A percentile compares a stretch with the other conserved stretches of the same genome.
phyloP scores from a whole-genome alignment of 352 stramenopile species.

The Blastocystis sp. region DNA sequence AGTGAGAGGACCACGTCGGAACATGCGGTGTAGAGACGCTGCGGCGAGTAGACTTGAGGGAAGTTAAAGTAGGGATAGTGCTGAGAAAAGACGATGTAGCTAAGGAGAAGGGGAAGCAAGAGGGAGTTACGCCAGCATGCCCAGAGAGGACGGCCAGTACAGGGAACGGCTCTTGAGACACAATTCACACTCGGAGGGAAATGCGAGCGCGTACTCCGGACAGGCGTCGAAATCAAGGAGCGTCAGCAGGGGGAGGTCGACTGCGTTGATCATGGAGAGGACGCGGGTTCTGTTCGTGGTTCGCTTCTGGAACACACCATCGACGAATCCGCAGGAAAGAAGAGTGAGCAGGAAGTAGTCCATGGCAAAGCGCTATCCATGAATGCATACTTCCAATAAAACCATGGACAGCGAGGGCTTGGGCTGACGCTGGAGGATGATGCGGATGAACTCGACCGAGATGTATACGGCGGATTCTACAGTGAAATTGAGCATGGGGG shows the following conservation, averaged over 20 bases:
- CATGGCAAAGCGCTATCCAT: constrained; percentile 12
- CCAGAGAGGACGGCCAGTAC: not conserved
- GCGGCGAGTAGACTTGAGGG: constrained; percentile 18
- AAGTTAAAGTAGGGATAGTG: constrained; percentile 19
- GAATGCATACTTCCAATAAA: not conserved
- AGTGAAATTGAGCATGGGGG: not conserved
- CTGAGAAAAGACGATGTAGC: constrained; percentile 59
- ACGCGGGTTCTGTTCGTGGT: constrained; percentile 31
- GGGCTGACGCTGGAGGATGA: not conserved
- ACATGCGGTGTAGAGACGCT: not conserved
- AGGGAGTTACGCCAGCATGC: constrained; percentile 7
- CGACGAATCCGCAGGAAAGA: constrained; percentile 18
- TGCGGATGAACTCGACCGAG: constrained; percentile 11
- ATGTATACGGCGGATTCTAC: constrained; percentile 30
- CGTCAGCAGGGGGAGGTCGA: constrained; percentile 25
- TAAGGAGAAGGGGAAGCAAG: not conserved
- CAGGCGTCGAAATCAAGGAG: not conserved
- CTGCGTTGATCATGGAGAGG: constrained; percentile 29
- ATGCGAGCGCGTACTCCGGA: not conserved
- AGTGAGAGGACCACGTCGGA: constrained; percentile 9
- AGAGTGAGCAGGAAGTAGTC: constrained; percentile 1
- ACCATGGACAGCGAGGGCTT: constrained; percentile 21
- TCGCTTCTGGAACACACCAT: constrained; percentile 58
- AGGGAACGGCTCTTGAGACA: constrained; percentile 13
- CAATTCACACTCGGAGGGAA: not conserved